Base-by-base conservation (phyloP, 805 yeast species). In the Naumovozyma dairenensis region DNA sequence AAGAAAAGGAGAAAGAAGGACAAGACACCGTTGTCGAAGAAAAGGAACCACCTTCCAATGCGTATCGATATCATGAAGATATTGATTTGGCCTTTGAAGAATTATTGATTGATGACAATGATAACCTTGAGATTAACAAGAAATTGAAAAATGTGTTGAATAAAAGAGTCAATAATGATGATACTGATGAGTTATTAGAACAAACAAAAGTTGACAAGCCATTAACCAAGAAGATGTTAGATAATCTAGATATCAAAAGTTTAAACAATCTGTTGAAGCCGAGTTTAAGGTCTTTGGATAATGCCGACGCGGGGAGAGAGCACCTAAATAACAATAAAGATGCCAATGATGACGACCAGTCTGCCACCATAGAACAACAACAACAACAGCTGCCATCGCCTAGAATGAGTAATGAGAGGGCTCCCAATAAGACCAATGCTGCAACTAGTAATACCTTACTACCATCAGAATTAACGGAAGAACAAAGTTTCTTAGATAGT, bases 401-500 rank as follows among this genome's bases (percentile, higher is more conserved):
- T n/a, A n/a, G n/a, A n/a, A n/a, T n/a, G n/a, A n/a, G n/a, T n/a
- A n/a, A n/a, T n/a, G n/a, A n/a, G n/a, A n/a, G n/a, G n/a, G n/a
- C n/a, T n/a, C 13, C 16, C 32, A 9, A 4, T 21, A 6, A 22
- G 27, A 21, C 32, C 29, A 24, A 21, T 21, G 5, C 24, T 14
- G 18, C 27, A 21, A 9, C 29, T 13, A 22, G 8, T 19, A 18
- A 13, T 10, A 40, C 53, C 8, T 18, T 17, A 12, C 39, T 49
- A 1, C 58, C 57, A 4, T 29, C 33, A 2, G 45, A 42, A 6
- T 26, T 55, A 15, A 30, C 32, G 18, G 44, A 42, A 1, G 59
- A 47, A 13, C 53, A 54, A 32, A 51, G 43, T 25, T 49, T 51
- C 37, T 37, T 51, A 1, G 57, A 53, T 26, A 44, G 40, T 21